These are phyloP conservation scores for Mycena filopes DNA, from an alignment of 768 basidiomycete genomes.

Conservation along the genomic window DNA sequence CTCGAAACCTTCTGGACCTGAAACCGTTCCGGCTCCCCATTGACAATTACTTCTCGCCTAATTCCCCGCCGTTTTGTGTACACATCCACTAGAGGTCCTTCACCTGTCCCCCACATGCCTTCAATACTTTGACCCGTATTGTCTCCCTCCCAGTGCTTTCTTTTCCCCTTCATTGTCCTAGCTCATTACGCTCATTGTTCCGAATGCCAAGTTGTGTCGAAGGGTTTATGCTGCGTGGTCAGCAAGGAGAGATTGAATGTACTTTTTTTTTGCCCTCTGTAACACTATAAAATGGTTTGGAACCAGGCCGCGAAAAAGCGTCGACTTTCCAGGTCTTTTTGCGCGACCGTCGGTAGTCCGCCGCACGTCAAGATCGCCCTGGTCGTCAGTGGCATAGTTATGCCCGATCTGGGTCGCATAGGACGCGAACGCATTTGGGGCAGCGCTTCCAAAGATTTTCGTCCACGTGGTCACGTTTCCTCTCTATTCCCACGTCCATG, in stretches of 20 bases:
- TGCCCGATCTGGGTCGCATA: no score
- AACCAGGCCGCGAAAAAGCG: no score
- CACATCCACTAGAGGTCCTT: conserved; percentile 19
- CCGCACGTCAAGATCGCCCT: no score
- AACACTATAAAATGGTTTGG: not conserved
- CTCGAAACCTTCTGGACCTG: not conserved
- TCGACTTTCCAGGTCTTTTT: no score
- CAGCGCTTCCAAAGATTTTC: no score
- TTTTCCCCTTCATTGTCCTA: conserved; percentile 19
- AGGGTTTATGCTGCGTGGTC: conserved; percentile 30
- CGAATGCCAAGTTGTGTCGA: conserved; percentile 33
- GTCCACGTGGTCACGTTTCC: no score
- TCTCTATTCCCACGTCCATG: not conserved
- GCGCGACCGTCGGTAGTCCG: no score
- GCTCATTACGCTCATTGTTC: conserved; percentile 33
- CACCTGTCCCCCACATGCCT: not conserved
- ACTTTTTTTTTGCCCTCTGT: conserved; percentile 18
- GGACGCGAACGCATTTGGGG: no score
- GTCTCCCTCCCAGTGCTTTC: conserved; percentile 5
- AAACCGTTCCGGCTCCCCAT: not conserved
- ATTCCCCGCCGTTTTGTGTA: conserved; percentile 15
- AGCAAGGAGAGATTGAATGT: conserved; percentile 32
- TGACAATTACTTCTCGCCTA: conserved; percentile 10
- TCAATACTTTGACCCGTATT: conserved; percentile 21
- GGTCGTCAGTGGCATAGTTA: no score